Evolutionary conservation across 2,329 filamentous ascomycete species (phyloP), one percentile per base, ranked within the genome.

Genomic region (Pseudomassariella vexata): DNA sequence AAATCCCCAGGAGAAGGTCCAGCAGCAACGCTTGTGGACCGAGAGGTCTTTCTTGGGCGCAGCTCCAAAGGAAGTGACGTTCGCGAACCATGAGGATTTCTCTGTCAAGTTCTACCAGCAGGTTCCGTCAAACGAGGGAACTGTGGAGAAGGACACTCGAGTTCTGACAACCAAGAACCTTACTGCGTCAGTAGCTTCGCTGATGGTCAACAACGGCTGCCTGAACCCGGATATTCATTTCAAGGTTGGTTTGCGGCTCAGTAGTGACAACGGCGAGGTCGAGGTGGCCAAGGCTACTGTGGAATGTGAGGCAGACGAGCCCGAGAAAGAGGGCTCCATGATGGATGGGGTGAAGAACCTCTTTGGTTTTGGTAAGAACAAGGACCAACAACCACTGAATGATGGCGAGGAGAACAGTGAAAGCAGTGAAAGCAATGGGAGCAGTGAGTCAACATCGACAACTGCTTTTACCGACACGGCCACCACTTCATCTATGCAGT

Each of bases 301-400:
- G 5, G 89, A 89, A 56, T 98, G 92, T 52, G 85, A 94, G 55
- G 76, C 82, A 17, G 85, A 94, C 32, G 72, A 70, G 5, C 57
- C 62, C 7, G 78, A 80, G 59, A 86, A 88, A 56, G 85, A 85
- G 42, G 80, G 82, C 31, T 47, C 46, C 6, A 75, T 96, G 29
- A 85, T 95, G 28, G 90, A 95, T 51, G 89, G 87, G 25, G 86
- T 96, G 44, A 98, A 98, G 70, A 94, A 89, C 43, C 76, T 95
- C 41, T 94, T 98, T 53, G 92, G 92, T 5, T 89, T 96, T 53
- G 92, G 90, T 17, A 85, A 85, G 50, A n/a, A n/a, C n/a, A 87
- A 94, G 62, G 83, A 84, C 19, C 85, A 90, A 35, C 84, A 95
- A 60, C 68, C 72, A 5, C 55, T 95, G 20, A 72, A 76, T 37